These are phyloP conservation scores for Acanthochlamys bracteata DNA, from an alignment of 106 monocot genomes.

Conservation along the genomic window DNA sequence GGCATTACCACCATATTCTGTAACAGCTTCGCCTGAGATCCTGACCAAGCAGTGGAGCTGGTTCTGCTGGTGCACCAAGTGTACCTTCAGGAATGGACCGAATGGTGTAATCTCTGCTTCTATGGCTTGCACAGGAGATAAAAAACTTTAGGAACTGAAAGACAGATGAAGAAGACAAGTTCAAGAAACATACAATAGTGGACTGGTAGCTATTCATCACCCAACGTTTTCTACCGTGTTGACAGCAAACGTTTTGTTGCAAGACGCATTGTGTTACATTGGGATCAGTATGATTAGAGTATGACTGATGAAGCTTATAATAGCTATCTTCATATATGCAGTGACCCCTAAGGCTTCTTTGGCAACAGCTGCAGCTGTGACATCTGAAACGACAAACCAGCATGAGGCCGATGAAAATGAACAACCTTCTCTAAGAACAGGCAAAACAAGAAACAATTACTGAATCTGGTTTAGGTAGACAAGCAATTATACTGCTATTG, in stretches of 20 bases:
- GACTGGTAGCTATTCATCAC: not conserved
- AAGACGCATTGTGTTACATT: constrained; percentile 24
- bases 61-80: constrained; percentile 29
- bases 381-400: constrained; percentile 40
- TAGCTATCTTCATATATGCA: constrained; percentile 98
- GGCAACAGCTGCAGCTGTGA: constrained; percentile 67
- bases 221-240: not conserved
- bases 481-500: no score
- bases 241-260: not conserved
- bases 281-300: constrained; percentile 98
- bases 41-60: constrained; percentile 37
- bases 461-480: no score
- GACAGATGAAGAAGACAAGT: no score
- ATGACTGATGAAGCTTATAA: constrained; percentile 97
- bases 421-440: no score
- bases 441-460: no score
- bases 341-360: constrained; percentile 95
- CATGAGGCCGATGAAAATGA: constrained; percentile 23
- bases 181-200: not conserved
- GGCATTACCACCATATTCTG: constrained; percentile 16
- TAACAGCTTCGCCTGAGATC: constrained; percentile 18
- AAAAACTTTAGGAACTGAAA: no score
- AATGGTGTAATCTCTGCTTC: constrained; percentile 85
- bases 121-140: constrained; percentile 25
- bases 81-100: constrained; percentile 56